A percentile compares a stretch with the other conserved stretches of the same genome.
These are phyloP conservation scores for Scenedesmus sp. DNA, from an alignment of 163 green algal genomes.

Conservation along the genomic window DNA sequence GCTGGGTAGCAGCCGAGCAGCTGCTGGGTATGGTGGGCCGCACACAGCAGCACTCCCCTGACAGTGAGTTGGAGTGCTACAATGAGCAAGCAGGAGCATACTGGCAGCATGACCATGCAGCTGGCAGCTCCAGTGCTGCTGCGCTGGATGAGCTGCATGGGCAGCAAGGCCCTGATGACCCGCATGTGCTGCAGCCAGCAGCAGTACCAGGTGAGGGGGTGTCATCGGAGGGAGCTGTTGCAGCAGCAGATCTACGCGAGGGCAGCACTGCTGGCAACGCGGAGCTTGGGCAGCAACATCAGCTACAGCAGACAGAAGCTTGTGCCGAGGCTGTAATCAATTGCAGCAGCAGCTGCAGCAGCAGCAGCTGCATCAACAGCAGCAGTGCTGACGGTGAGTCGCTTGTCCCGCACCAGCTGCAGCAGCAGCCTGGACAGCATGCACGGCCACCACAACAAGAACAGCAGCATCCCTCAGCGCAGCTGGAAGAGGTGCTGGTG, in stretches of 20 bases:
- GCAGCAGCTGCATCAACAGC: neutral
- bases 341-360: neutral
- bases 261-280: neutral
- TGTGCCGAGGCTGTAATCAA: neutral
- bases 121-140: neutral
- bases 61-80: neutral
- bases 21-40: constrained; percentile 29
- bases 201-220: neutral
- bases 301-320: neutral
- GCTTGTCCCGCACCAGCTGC: neutral
- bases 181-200: neutral
- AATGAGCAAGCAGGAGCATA: neutral
- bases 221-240: neutral
- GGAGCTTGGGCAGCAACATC: neutral
- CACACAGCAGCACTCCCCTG: neutral
- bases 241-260: neutral
- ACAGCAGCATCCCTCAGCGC: neutral
- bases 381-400: neutral
- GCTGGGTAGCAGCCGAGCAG: constrained; percentile 33
- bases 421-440: neutral
- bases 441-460: neutral
- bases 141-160: neutral
- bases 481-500: neutral
- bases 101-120: neutral
- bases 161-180: neutral